Percentiles rank a stretch among this genome's conserved stretches.
phyloP scores from a whole-genome alignment of 495 filamentous ascomycete genomes.

The Penicillium goetzii region DNA sequence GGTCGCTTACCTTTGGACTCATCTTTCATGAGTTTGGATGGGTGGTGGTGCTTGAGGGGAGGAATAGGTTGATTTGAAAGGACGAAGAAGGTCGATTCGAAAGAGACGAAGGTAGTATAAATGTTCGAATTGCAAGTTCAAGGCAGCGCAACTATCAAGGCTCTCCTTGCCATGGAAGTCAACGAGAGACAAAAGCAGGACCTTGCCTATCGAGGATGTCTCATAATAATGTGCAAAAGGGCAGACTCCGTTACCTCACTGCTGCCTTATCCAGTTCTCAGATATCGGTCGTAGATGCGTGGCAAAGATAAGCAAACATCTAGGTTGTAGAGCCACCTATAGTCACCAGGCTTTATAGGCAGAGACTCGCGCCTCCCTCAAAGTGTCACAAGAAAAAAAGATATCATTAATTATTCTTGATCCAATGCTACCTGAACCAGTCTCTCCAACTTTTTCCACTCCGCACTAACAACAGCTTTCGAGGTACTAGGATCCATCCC shows the following conservation, averaged over 20 bases:
- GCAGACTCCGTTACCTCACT: too few species aligned
- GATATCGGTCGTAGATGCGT: not conserved
- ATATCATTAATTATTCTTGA: slow-evolving; percentile 21
- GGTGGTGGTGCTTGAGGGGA: not conserved
- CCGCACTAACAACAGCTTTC: slow-evolving; percentile 29
- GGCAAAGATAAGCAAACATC: not conserved
- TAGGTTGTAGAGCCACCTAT: not conserved
- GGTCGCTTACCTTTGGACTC: not conserved
- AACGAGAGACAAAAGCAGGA: too few species aligned
- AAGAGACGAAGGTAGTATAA: too few species aligned
- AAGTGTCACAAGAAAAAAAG: not conserved
- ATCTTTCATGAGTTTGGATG: not conserved
- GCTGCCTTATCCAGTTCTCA: not conserved
- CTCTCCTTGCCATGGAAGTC: too few species aligned
- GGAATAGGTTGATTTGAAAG: too few species aligned
- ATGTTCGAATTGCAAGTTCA: too few species aligned
- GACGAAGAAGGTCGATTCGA: too few species aligned
- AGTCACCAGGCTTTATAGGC: not conserved
- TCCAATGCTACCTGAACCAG: slow-evolving; percentile 35
- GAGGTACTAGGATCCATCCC: slow-evolving; percentile 38
- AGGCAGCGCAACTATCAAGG: too few species aligned
- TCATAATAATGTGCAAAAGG: not conserved
- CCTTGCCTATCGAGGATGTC: too few species aligned
- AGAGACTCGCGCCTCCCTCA: not conserved
- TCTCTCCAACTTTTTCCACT: slow-evolving; percentile 44